Conservation (phyloP, 2,329 filamentous ascomycete species). For the Alternaria sp. region DNA sequence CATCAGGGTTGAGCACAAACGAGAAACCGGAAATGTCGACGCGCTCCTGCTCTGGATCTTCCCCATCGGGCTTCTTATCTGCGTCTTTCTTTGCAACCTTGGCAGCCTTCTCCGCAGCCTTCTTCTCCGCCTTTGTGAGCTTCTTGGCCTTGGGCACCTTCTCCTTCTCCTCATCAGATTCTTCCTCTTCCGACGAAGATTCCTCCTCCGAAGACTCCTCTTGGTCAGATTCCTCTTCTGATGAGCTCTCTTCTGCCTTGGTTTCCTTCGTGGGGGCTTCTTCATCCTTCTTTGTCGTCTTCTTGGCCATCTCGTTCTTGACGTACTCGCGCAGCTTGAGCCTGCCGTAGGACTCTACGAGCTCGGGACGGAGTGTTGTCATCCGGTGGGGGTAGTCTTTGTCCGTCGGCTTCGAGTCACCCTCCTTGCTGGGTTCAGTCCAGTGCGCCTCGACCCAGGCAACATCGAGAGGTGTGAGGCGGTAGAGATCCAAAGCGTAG, state of each 20-base stretch:
- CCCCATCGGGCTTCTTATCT: constrained; percentile 27
- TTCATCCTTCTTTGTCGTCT: constrained; percentile 52
- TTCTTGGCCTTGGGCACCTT: constrained; percentile 32
- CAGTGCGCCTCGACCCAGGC: constrained; percentile 84
- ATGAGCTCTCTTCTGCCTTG: constrained; percentile 45
- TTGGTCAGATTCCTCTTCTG: constrained; percentile 37
- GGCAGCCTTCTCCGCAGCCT: constrained; percentile 30
- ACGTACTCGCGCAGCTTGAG: constrained; percentile 90
- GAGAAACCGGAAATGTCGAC: constrained; percentile 88
- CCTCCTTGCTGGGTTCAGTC: constrained; percentile 52
- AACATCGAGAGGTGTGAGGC: constrained; percentile 90
- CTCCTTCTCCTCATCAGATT: constrained; percentile 76
- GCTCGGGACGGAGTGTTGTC: constrained; percentile 89
- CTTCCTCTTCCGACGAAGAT: constrained; percentile 57
- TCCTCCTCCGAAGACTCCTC: constrained; percentile 38
- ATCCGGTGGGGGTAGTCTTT: constrained; percentile 89
- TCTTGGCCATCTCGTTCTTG: constrained; percentile 70
- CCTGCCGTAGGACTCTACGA: constrained; percentile 86
- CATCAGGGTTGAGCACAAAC: constrained; percentile 91
- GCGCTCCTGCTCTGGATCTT: constrained; percentile 64
- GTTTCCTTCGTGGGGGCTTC: constrained; percentile 48
- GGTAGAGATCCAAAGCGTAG: constrained; percentile 96
- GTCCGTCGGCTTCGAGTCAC: constrained; percentile 59
- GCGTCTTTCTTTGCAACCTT: constrained; percentile 28
- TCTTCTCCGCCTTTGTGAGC: constrained; percentile 31